These are phyloP conservation scores for Jackrogersella minutella DNA, from an alignment of 495 filamentous ascomycete genomes.

Conservation along the genomic window DNA sequence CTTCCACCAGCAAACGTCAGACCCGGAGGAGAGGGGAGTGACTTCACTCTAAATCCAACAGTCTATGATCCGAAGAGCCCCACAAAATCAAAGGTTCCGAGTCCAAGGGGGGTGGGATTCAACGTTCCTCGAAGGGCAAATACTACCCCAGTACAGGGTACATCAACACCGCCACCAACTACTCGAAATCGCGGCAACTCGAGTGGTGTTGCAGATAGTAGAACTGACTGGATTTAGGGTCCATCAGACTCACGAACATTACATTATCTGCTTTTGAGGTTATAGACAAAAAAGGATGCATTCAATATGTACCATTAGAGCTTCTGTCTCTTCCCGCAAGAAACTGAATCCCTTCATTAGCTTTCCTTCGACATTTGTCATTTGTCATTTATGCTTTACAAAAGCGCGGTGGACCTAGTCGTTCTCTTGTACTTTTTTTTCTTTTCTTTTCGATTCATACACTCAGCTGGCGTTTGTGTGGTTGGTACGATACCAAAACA, in stretches of 20 bases:
- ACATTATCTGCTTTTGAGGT: conserved; percentile 15
- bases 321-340: conserved; percentile 4
- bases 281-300: conserved; percentile 30
- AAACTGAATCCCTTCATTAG: conserved; percentile 22
- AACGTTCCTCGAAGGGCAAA: conserved; percentile 38
- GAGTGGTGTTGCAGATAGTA: conserved; percentile 23
- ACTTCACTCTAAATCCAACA: conserved; percentile 49
- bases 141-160: conserved; percentile 36
- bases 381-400: conserved; percentile 12
- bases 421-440: conserved; percentile 27
- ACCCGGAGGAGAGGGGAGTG: conserved; percentile 19
- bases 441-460: conserved; percentile 23
- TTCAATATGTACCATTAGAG: conserved; percentile 33
- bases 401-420: conserved; percentile 14
- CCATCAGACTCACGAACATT: background rate
- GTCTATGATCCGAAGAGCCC: conserved; percentile 54
- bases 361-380: conserved; percentile 29
- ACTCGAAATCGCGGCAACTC: conserved; percentile 34
- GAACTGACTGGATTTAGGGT: conserved; percentile 41
- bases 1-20: conserved; percentile 45
- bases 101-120: conserved; percentile 56
- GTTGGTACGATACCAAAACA: conserved; percentile 39
- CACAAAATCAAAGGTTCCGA: conserved; percentile 52
- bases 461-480: conserved; percentile 33
- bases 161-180: conserved; percentile 1